Base-by-base conservation (phyloP, 345 rosid species). In the Pistacia atlantica region DNA sequence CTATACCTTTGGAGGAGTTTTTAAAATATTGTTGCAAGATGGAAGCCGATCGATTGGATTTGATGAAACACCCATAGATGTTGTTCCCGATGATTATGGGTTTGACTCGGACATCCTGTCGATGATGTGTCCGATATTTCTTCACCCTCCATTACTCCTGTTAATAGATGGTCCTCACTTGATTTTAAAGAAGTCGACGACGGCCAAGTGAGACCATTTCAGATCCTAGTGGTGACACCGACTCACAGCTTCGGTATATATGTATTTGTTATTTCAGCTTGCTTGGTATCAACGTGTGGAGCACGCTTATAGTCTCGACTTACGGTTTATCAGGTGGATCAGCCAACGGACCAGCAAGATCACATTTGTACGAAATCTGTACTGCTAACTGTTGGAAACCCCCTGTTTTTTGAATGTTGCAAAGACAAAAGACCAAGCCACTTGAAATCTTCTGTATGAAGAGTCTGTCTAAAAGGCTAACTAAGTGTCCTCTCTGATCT, bases 11-110 rank as follows among this genome's bases (percentile, higher is more conserved):
- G 78, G 88, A 89, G 83, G 84, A 85, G 75, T 72, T 88, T 85
- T 75, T 93, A 78, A 87, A 83, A 88, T 77, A 81, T 58, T 81
- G 74, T 75, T 0, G 46, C 76, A 87, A 85, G 83, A 72, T 46
- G 78, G 91, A 93, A 75, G 87, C 97, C 75, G 79, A 83, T 81
- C 93, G 85, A 87, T 95, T 73, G 98, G 98, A 80, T 95, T 80
- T 67, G 83, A 90, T 82, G 98, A 93, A 87, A 87, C 74, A n/a
- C 91, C 93, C 3, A 56, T 88, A 67, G 84, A 90, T 77, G 85
- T 46, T 16, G 77, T 75, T 72, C 67, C 76, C 48, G 79, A 75
- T 78, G 78, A 49, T 11, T 18, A 6, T 31, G 83, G 48, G 60
- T 58, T 78, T 61, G 77, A 74, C 67, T 60, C 75, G 17, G 55